A percentile compares a stretch with the other conserved stretches of the same genome.
These are phyloP conservation scores for Excoecaria agallocha DNA, from an alignment of 345 rosid genomes.

Conservation along the genomic window DNA sequence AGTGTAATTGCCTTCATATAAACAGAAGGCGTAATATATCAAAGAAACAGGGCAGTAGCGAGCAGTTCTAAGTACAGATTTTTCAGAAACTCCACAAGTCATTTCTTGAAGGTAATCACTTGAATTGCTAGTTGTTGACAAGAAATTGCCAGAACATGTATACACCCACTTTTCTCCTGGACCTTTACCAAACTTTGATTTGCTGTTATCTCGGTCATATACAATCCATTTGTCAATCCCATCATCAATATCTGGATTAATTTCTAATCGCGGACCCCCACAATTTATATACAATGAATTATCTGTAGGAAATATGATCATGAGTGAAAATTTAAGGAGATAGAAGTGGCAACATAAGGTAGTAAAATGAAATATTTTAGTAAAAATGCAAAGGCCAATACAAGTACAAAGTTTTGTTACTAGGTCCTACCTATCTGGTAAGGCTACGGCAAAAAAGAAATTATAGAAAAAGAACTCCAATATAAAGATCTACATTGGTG, in stretches of 20 bases:
- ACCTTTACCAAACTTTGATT: background rate
- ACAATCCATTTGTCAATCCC: too few species aligned
- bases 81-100: background rate
- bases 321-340: too few species aligned
- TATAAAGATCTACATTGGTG: conserved; percentile 13
- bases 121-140: background rate
- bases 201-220: background rate
- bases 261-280: background rate
- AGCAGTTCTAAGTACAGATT: background rate
- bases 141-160: conserved; percentile 14
- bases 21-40: conserved; percentile 24
- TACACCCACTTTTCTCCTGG: background rate
- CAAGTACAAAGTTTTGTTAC: too few species aligned
- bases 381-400: too few species aligned
- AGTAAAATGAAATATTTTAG: too few species aligned
- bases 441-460: conserved; percentile 10
- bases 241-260: background rate
- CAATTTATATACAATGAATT: background rate
- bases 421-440: background rate
- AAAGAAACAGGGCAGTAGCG: conserved; percentile 28
- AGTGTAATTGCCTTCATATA: conserved; percentile 14
- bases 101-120: background rate
- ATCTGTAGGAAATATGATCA: background rate
- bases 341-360: too few species aligned
- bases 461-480: conserved; percentile 3